Evolutionary conservation across 2,329 filamentous ascomycete species (phyloP).

Genomic region (Rhinocladiella similis): DNA sequence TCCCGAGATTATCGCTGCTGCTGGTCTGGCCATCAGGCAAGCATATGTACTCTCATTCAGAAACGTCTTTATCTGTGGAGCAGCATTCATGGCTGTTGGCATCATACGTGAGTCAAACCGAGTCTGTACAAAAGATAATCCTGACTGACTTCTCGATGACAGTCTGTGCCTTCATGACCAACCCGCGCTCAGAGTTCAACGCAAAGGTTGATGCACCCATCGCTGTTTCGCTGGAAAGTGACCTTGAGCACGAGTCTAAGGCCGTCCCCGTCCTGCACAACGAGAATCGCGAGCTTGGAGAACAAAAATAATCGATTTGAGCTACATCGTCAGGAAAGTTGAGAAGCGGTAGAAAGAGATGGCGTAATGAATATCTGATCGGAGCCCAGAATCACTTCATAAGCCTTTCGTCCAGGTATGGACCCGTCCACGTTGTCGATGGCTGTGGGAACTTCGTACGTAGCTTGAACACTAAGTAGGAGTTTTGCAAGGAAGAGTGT

Average conservation of each 20-base stretch:
- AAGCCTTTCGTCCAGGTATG: no score
- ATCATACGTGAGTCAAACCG: conserved; percentile 5
- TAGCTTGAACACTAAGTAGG: no score
- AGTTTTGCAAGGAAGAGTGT: no score
- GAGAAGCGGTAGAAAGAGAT: no score
- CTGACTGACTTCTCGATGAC: background rate
- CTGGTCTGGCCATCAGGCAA: conserved; percentile 9
- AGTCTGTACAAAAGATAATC: background rate
- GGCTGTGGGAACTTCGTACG: no score
- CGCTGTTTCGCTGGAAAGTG: conserved; percentile 5
- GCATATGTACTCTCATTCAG: conserved; percentile 8
- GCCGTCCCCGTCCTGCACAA: background rate
- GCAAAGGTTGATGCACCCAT: conserved; percentile 12
- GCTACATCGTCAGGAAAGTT: no score
- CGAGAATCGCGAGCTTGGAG: conserved; percentile 2
- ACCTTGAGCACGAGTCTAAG: conserved; percentile 7
- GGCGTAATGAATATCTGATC: no score
- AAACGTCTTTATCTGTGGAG: conserved; percentile 10
- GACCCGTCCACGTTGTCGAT: no score
- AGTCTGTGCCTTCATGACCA: conserved; percentile 8
- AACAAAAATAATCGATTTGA: background rate
- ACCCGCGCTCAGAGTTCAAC: conserved; percentile 13
- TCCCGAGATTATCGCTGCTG: conserved; percentile 10
- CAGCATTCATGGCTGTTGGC: conserved; percentile 7
- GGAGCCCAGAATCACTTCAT: no score